phyloP scores from a whole-genome alignment of 192 early-diverging fungal genomes.

The Mortierella hygrophila region DNA sequence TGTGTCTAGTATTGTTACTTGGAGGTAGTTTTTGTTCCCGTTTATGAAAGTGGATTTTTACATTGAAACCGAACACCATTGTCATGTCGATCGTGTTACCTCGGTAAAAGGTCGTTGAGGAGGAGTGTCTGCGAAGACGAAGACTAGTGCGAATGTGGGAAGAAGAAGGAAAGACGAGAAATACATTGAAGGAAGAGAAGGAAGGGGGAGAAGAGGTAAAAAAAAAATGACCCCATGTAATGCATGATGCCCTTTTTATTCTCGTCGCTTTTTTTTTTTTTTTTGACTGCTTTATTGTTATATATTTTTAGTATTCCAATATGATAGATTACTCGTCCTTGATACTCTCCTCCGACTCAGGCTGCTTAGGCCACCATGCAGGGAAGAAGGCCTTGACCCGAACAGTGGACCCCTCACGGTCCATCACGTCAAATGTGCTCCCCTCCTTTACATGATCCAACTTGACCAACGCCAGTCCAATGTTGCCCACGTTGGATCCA shows the following conservation, averaged over 20 bases:
- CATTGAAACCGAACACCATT: too few species aligned
- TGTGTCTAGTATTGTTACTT: too few species aligned
- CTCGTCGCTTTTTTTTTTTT: too few species aligned
- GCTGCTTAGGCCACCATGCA: slow-evolving; percentile 48
- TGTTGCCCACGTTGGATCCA: slow-evolving; percentile 76
- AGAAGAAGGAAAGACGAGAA: background rate
- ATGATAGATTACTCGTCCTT: background rate
- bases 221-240: background rate
- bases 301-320: background rate
- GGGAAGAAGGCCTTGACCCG: slow-evolving; percentile 53
- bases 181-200: background rate
- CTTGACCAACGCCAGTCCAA: slow-evolving; percentile 90
- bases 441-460: slow-evolving; percentile 74
- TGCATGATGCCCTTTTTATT: background rate
- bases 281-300: too few species aligned
- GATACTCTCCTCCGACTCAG: background rate
- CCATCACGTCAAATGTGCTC: slow-evolving; percentile 46
- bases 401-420: slow-evolving; percentile 42
- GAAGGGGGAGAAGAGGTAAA: background rate
- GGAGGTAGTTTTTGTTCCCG: too few species aligned
- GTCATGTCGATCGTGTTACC: background rate
- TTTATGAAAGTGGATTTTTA: too few species aligned
- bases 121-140: background rate
- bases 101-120: background rate
- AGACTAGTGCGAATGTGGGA: background rate